phyloP scores from a whole-genome alignment of 2,329 filamentous ascomycete species.

The Paramyrothecium sp. region DNA sequence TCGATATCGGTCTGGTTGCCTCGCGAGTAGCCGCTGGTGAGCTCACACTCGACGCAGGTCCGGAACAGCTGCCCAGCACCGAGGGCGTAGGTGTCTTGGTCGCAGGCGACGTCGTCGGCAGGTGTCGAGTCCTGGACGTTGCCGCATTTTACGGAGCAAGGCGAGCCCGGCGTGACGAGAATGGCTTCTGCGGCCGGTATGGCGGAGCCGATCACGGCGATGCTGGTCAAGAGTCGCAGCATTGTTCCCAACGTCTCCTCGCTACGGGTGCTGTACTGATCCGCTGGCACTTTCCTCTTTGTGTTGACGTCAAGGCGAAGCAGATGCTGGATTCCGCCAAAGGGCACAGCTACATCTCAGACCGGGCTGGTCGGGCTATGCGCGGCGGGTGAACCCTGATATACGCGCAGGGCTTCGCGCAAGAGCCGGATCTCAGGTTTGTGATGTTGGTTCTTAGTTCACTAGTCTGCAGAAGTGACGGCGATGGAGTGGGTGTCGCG shows the following conservation, averaged over 20 bases:
- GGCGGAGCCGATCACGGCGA: slow-evolving; percentile 14
- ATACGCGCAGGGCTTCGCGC: neutral
- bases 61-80: slow-evolving; percentile 48
- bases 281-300: no score
- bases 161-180: slow-evolving; percentile 44
- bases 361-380: neutral
- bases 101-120: slow-evolving; percentile 47
- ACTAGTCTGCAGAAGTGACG: neutral
- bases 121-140: slow-evolving; percentile 49
- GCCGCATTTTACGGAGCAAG: slow-evolving; percentile 50
- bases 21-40: slow-evolving; percentile 44
- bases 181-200: slow-evolving; percentile 27
- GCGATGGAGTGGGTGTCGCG: neutral
- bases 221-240: slow-evolving; percentile 13
- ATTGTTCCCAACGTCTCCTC: slow-evolving; percentile 3
- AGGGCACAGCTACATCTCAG: slow-evolving; percentile 1
- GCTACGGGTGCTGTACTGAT: neutral
- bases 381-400: neutral
- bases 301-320: neutral
- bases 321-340: neutral
- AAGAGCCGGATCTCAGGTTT: neutral
- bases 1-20: slow-evolving; percentile 50
- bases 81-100: slow-evolving; percentile 35
- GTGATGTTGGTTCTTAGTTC: neutral
- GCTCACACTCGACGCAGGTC: slow-evolving; percentile 51